Base-by-base conservation (phyloP, 305 asterid species). In the Fraxinus baroniana region DNA sequence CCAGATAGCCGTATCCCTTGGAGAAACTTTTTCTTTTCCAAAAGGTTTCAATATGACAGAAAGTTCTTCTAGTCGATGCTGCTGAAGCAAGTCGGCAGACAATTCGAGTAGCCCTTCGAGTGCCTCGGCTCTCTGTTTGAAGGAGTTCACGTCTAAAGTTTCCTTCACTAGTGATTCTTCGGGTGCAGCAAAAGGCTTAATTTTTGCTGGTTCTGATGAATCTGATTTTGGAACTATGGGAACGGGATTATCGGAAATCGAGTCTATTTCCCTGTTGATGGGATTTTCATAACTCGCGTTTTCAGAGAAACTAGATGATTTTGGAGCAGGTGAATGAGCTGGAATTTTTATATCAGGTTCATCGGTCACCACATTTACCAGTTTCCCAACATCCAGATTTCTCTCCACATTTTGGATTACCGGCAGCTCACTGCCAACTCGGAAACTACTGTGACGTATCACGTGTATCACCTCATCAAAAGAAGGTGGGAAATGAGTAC, bases 1-100 rank as follows among this genome's bases (percentile, higher is more conserved):
- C 99, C 98, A 97, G 85, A 97, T 97, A 17, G 98, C 99, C 2
- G 99, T 97, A 82, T 97, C 99, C 83, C 99, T 95, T 0, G 99
- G 99, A 5, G 99, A 97, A 9, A 97, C 99, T 91, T 97, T 97
- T 72, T 93, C 95, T 85, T 87, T 93, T 39, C 99, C 99, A 17
- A 97, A 97, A 24, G 99, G 99, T 86, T 94, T 97, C 81, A 97
- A 81, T 30, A 97, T 95, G 57, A 97, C 97, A 2, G 92, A 85
- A 32, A 97, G 98, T 80, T 97, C 99, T 87, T 92, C 98, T 17
- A 97, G 84, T 88, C 97, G 88, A 80, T 87, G 91, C 74, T 97
- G 93, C 92, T 97, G 94, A 66, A 97, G 97, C 90, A 97, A 88
- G 75, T 97, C 98, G 1, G 99, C 99, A n/a, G 98, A 95, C 81